Percentiles rank a stretch among this genome's conserved stretches.
Evolutionary conservation across 768 basidiomycete species (phyloP).

Genomic region (Tylopilus sp.): DNA sequence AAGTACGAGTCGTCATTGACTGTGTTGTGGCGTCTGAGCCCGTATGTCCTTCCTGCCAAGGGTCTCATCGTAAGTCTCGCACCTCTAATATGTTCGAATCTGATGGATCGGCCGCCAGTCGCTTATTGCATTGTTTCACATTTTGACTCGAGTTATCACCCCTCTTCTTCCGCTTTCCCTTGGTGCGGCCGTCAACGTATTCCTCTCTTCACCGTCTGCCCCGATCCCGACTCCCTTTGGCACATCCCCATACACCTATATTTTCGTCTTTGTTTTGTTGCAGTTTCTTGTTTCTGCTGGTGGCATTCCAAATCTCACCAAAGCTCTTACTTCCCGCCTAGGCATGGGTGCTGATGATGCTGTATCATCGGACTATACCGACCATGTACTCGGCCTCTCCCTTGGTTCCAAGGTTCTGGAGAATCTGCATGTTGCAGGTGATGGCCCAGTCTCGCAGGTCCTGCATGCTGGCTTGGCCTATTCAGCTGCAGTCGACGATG

Average conservation of each 20-base stretch:
- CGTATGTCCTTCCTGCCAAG: constrained; percentile 21
- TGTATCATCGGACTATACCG: constrained; percentile 59
- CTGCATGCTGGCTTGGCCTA: constrained; percentile 48
- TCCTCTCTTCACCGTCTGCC: constrained; percentile 14
- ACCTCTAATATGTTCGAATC: not conserved
- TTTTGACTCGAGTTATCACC: constrained; percentile 76
- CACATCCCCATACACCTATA: constrained; percentile 62
- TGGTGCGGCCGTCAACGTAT: constrained; percentile 38
- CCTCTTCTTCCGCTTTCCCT: constrained; percentile 67
- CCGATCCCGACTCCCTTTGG: constrained; percentile 24
- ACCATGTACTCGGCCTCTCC: constrained; percentile 84
- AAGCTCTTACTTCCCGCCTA: constrained; percentile 80
- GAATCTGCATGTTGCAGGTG: constrained; percentile 30
- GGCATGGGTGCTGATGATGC: constrained; percentile 84
- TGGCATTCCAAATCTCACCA: constrained; percentile 67
- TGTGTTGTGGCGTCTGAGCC: constrained; percentile 14
- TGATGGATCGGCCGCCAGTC: constrained; percentile 36
- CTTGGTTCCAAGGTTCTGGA: constrained; percentile 86
- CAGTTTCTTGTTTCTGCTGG: constrained; percentile 75
- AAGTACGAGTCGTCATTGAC: constrained; percentile 18
- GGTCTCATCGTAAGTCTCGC: constrained; percentile 21
- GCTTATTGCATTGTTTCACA: constrained; percentile 65
- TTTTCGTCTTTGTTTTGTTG: constrained; percentile 65
- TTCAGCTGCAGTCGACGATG: constrained; percentile 81
- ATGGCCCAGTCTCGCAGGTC: constrained; percentile 13